Evolutionary conservation across 2,329 filamentous ascomycete species (phyloP).

Genomic region (Sclerotinia spermophila): DNA sequence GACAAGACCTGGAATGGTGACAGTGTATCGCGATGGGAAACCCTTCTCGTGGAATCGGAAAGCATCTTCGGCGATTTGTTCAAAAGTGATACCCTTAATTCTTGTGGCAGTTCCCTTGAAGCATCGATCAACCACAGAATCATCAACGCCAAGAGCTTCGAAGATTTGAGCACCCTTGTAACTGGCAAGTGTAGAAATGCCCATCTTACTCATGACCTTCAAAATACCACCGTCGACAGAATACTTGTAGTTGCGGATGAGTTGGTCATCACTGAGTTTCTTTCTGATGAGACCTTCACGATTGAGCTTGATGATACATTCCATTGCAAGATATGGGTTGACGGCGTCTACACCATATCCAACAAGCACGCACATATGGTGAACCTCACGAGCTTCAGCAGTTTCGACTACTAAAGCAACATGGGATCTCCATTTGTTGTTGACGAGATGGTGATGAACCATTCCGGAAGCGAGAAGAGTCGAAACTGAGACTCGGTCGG

Average conservation of each 20-base stretch:
- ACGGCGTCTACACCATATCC: conserved; percentile 93
- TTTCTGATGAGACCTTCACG: conserved; percentile 90
- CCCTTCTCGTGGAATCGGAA: conserved; percentile 94
- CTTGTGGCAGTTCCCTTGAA: conserved; percentile 92
- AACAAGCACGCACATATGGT: conserved; percentile 97
- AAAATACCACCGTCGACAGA: conserved; percentile 94
- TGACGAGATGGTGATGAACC: conserved; percentile 91
- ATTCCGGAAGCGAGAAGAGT: conserved; percentile 84
- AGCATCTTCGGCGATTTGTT: conserved; percentile 88
- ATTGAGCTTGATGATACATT: conserved; percentile 96
- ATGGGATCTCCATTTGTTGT: conserved; percentile 92
- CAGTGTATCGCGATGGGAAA: conserved; percentile 75
- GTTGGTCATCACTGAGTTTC: conserved; percentile 73
- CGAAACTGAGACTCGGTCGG: conserved; percentile 80
- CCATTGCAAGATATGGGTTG: conserved; percentile 92
- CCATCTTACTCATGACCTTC: conserved; percentile 99
- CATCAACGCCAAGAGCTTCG: conserved; percentile 89
- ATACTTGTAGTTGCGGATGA: conserved; percentile 95
- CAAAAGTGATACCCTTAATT: conserved; percentile 91
- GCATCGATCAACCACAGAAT: conserved; percentile 87
- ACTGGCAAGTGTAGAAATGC: conserved; percentile 90
- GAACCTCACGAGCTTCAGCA: conserved; percentile 91
- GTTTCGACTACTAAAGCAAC: conserved; percentile 87
- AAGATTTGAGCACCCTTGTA: conserved; percentile 99
- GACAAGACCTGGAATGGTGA: conserved; percentile 72